Evolutionary conservation across 2,329 filamentous ascomycete genomes (phyloP), one percentile per base, ranked within the genome.

Genomic region (Aspergillus felis): DNA sequence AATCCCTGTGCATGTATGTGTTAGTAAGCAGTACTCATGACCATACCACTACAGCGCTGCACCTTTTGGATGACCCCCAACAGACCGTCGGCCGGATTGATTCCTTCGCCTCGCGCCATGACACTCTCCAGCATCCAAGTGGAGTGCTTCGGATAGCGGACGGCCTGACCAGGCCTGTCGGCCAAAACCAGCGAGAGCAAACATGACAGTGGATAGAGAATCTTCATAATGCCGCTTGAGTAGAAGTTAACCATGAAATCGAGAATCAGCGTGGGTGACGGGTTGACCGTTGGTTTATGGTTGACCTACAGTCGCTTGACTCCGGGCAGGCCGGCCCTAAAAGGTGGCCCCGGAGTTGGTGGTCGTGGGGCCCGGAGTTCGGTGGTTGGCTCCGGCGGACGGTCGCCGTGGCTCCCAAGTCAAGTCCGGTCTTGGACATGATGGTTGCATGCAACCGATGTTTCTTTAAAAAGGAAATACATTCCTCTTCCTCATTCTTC

Each of bases 81-180:
- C n/a, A 32, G 49, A 32, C 49, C 49, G 10, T 51, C 28, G n/a
- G 49, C 49, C 22, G 49, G 49, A 22, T 25, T 51, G 17, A 51
- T 51, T 32, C 49, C 49, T 35, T 51, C 49, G 10, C 24, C 28
- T 38, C 49, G 49, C 28, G 27, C 49, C n/a, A 51, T 28, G 49
- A 38, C 24, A 38, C 49, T 51, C n/a, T 51, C 49, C 49, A 51
- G 49, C 49, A 51, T 51, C 49, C 49, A 51, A 7, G 49, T 51
- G 10, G 49, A 51, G 20, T 46, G 22, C 20, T 46, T 46, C 42
- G 42, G 42, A 46, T 46, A 4, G 8, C 42, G 17, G 38, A 42
- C 38, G 42, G 42, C 42, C 42, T 24, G 42, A 20, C 41, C 41
- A 25, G 20, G n/a, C 42, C 9, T 25, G 20, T 6, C 24, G 42